Conservation (phyloP, 768 basidiomycete genomes). For the Filobasidium wieringae region DNA sequence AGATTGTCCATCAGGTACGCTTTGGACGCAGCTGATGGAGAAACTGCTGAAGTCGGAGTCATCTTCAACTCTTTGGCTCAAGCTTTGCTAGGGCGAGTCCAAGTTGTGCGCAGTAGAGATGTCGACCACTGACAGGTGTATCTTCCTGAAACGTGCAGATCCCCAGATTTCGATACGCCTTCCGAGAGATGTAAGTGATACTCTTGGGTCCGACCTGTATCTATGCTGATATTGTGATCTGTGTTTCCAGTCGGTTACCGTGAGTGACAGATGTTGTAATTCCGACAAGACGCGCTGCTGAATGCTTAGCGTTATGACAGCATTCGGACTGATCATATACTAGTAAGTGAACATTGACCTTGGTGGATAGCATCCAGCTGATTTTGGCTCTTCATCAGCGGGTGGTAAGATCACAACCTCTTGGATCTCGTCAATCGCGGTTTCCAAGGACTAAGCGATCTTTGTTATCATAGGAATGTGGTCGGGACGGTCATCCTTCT, state of each 20-base stretch:
- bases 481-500: conserved; percentile 70
- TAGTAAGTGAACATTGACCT: conserved; percentile 51
- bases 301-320: conserved; percentile 1
- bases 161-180: conserved; percentile 38
- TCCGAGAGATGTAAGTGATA: conserved; percentile 22
- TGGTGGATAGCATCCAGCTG: not conserved
- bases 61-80: conserved; percentile 64
- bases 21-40: conserved; percentile 78
- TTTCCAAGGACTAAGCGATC: not conserved
- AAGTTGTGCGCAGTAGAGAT: not conserved
- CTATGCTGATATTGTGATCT: not conserved
- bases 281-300: no score
- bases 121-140: not conserved
- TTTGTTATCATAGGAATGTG: conserved; percentile 49
- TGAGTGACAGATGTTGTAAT: not conserved
- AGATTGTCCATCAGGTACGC: conserved; percentile 44
- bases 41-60: conserved; percentile 46
- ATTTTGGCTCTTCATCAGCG: not conserved
- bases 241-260: conserved; percentile 26
- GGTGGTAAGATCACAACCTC: not conserved
- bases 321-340: conserved; percentile 55
- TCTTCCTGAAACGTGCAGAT: conserved; percentile 14
- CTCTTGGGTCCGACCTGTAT: not conserved
- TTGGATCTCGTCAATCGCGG: not conserved
- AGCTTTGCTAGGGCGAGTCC: conserved; percentile 61